Evolutionary conservation across 208 protist species (phyloP), one percentile per base, ranked within the genome.

Genomic region (Trypanosoma rangeli): DNA sequence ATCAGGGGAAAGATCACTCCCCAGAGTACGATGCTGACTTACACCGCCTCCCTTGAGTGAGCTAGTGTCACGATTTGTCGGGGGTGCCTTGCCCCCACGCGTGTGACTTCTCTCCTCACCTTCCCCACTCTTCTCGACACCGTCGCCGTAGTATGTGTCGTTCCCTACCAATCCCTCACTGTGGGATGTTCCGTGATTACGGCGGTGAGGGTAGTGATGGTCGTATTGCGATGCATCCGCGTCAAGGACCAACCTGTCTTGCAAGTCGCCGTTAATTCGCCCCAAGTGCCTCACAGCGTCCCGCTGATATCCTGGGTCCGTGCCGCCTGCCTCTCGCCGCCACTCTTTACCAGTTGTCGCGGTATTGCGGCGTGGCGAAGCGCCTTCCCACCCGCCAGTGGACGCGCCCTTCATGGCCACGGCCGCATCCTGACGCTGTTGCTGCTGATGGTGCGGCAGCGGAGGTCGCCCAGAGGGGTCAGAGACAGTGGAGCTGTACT

Each of bases 371-470:
- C 50, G 50, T 31, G 24, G 50, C n/a, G 26, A 29, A 29, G 20
- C 9, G 50, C 26, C 50, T 12, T 24, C 50, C n/a, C 9, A 29
- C 50, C 13, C 12, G 50, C 26, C 26, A 15, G 9, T 56, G 50
- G 50, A 29, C 20, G 24, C 26, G 20, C 50, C 26, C 50, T 29
- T 56, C 20, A 15, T 3, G 1, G 13, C 50, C 26, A 15, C 7
- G 1, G 50, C 12, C n/a, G 4, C 55, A n/a, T 9, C 29, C 29
- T 24, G 39, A n/a, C 18, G 5, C 35, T 26, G 2, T 39, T 55
- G 22, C n/a, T 65, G 46, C 8, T 67, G 49, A 16, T 67, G 49
- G 7, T 55, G 49, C 33, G 33, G 33, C 31, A 67, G 46, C 33
- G 62, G 62, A 5, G 62, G 62, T 46, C 49, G 24, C 7, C 62